These are phyloP conservation scores for Angomonas deanei DNA, from an alignment of 208 protist genomes.

Conservation along the genomic window DNA sequence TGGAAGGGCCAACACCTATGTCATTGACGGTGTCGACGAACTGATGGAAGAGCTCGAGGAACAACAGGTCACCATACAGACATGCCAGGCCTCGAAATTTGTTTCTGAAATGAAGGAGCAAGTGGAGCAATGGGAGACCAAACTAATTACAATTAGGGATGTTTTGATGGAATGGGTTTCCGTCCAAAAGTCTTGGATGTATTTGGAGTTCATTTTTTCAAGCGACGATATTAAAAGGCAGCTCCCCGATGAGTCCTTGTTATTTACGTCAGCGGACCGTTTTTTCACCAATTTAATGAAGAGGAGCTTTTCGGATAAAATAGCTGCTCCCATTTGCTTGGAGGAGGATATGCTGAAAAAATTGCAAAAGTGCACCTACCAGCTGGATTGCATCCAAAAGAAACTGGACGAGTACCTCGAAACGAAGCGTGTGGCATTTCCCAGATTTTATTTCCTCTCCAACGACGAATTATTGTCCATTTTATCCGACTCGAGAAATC, in stretches of 20 bases:
- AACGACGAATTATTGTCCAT: conserved; percentile 97
- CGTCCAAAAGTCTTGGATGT: conserved; percentile 95
- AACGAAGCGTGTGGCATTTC: conserved; percentile 93
- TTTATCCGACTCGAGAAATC: conserved; percentile 94
- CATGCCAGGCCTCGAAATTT: conserved; percentile 80
- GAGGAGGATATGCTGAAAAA: conserved; percentile 77
- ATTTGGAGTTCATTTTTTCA: conserved; percentile 97
- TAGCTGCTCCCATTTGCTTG: conserved; percentile 77
- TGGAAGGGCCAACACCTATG: conserved; percentile 69
- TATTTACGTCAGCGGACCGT: conserved; percentile 83
- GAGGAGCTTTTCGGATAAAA: conserved; percentile 55
- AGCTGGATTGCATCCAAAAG: conserved; percentile 94
- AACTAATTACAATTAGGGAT: conserved; percentile 66
- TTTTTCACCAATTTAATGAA: conserved; percentile 89
- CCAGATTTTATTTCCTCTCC: conserved; percentile 96
- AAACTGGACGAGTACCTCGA: conserved; percentile 94
- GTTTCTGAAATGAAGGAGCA: conserved; percentile 39
- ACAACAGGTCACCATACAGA: conserved; percentile 84
- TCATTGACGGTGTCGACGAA: conserved; percentile 81
- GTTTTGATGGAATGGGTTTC: conserved; percentile 92
- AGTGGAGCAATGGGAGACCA: conserved; percentile 81
- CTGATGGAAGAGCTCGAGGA: conserved; percentile 87
- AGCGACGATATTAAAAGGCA: conserved; percentile 95
- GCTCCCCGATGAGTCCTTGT: conserved; percentile 83
- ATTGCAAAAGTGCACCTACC: conserved; percentile 78